These are phyloP conservation scores for Lentinula lateritia DNA, from an alignment of 768 basidiomycete species.

Conservation along the genomic window DNA sequence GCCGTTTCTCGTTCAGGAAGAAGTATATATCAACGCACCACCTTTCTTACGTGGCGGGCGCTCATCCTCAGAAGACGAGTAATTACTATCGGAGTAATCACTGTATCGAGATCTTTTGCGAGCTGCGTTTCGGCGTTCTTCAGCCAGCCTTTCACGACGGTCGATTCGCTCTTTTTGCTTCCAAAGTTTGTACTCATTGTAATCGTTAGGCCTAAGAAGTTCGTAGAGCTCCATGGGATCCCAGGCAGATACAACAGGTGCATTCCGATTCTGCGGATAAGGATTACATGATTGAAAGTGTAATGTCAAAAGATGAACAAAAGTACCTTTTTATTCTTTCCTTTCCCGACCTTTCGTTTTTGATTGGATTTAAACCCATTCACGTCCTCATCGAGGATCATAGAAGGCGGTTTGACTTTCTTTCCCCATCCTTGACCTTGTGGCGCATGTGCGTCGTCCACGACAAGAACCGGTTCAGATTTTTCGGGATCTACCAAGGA, in stretches of 20 bases:
- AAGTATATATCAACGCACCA: constrained; percentile 34
- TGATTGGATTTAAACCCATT: constrained; percentile 70
- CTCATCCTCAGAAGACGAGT: constrained; percentile 57
- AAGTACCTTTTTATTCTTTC: constrained; percentile 57
- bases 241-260: constrained; percentile 52
- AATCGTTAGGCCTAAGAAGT: constrained; percentile 80
- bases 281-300: constrained; percentile 1
- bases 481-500: constrained; percentile 36
- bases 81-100: constrained; percentile 63
- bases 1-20: neutral
- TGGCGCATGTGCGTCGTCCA: constrained; percentile 27
- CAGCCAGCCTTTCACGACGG: constrained; percentile 57
- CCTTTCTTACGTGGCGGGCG: constrained; percentile 56
- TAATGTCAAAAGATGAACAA: neutral
- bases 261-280: constrained; percentile 51
- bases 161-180: constrained; percentile 73
- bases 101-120: constrained; percentile 48
- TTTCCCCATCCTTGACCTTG: constrained; percentile 71
- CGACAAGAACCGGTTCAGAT: constrained; percentile 1
- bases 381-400: constrained; percentile 85
- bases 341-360: constrained; percentile 50
- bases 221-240: constrained; percentile 80
- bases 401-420: constrained; percentile 86
- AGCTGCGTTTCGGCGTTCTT: constrained; percentile 45
- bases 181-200: constrained; percentile 83